phyloP scores from a whole-genome alignment of 2,329 filamentous ascomycete species.

The Diaporthe sp. region DNA sequence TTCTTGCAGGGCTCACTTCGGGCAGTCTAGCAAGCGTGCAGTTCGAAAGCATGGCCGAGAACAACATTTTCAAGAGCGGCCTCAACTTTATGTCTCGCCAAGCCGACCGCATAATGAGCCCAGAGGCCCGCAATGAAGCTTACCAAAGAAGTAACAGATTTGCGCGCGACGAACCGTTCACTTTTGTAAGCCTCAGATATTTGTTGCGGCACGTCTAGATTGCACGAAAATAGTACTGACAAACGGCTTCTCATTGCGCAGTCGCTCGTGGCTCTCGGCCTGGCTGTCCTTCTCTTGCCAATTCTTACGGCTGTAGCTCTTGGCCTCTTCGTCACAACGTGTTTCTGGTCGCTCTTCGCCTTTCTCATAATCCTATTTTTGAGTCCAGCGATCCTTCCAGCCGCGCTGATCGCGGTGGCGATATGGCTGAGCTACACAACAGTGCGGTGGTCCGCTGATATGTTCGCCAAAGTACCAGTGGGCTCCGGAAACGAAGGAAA shows the following conservation, averaged over 20 bases:
- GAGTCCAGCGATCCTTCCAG: background rate
- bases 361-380: background rate
- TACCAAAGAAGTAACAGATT: background rate
- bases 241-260: background rate
- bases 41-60: background rate
- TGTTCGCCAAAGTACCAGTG: constrained; percentile 2
- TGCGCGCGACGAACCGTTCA: background rate
- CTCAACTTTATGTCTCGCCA: background rate
- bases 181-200: background rate
- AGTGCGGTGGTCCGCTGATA: background rate
- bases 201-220: accelerated
- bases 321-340: background rate
- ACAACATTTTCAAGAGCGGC: background rate
- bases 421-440: background rate
- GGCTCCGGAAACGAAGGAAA: constrained; percentile 10
- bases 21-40: no score
- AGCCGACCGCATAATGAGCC: background rate
- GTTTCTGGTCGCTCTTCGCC: background rate
- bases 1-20: background rate
- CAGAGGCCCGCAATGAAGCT: background rate
- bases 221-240: background rate
- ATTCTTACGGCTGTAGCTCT: background rate
- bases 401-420: background rate
- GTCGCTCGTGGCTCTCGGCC: background rate
- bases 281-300: background rate